phyloP scores from a whole-genome alignment of 1,139 yeast species.

The Geotrichum citri-aurantii region DNA sequence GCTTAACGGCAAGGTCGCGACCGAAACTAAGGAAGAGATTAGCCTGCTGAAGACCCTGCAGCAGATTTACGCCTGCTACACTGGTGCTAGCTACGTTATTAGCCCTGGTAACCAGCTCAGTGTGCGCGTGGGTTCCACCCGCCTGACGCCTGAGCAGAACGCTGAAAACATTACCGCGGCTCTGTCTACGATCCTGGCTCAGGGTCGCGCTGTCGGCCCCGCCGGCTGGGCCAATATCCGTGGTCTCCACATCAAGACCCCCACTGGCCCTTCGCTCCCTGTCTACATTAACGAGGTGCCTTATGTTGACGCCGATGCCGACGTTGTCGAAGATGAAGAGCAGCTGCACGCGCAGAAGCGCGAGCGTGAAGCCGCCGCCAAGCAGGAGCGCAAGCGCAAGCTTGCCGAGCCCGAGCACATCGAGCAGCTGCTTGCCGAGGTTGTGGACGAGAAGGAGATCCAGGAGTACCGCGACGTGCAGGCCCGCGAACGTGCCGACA shows the following conservation, averaged over 20 bases:
- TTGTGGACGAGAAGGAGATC: slow-evolving; percentile 61
- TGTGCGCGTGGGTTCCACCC: slow-evolving; percentile 58
- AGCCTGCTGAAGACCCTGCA: slow-evolving; percentile 38
- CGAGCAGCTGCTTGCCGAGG: slow-evolving; percentile 74
- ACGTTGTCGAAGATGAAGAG: slow-evolving; percentile 32
- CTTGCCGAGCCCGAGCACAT: slow-evolving; percentile 46
- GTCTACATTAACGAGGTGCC: slow-evolving; percentile 63
- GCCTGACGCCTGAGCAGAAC: slow-evolving; percentile 38
- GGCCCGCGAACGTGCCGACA: slow-evolving; percentile 33
- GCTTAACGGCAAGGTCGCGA: slow-evolving; percentile 37
- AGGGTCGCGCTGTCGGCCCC: slow-evolving; percentile 30
- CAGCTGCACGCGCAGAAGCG: slow-evolving; percentile 29
- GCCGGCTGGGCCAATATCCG: slow-evolving; percentile 45
- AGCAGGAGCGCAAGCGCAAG: slow-evolving; percentile 36
- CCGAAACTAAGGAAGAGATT: slow-evolving; percentile 36
- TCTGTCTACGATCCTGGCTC: slow-evolving; percentile 43
- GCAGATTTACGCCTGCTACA: slow-evolving; percentile 54
- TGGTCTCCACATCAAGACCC: slow-evolving; percentile 62
- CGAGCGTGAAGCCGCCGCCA: slow-evolving; percentile 28
- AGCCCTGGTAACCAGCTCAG: slow-evolving; percentile 70
- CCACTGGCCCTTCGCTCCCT: slow-evolving; percentile 77
- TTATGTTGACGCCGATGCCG: slow-evolving; percentile 41
- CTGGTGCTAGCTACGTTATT: slow-evolving; percentile 57
- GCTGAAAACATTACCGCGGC: slow-evolving; percentile 55
- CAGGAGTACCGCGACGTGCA: slow-evolving; percentile 38